Percentiles rank a stretch among this genome's conserved stretches.
phyloP scores from a whole-genome alignment of 2,329 filamentous ascomycete species.

The Ophiostoma pallidulum region DNA sequence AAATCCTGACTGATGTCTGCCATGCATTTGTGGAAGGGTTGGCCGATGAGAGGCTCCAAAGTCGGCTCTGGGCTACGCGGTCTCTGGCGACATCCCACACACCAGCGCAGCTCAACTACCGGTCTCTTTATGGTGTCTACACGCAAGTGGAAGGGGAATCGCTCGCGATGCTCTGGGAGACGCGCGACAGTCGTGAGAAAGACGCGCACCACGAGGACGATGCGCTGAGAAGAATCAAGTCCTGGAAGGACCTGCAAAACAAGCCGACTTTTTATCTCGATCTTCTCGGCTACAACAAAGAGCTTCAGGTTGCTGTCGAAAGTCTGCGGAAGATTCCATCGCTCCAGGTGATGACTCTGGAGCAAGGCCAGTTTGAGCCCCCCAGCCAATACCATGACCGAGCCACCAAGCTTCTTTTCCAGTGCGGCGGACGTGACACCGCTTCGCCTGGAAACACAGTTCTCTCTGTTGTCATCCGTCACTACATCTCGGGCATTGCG shows the following conservation, averaged over 20 bases:
- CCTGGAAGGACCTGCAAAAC: slow-evolving; percentile 38
- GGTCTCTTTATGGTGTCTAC: slow-evolving; percentile 44
- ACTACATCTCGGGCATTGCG: slow-evolving; percentile 46
- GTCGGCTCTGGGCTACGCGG: slow-evolving; percentile 35
- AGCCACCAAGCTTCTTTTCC: slow-evolving; percentile 29
- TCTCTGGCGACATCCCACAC: slow-evolving; percentile 34
- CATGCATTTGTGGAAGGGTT: slow-evolving; percentile 47
- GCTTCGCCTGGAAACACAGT: slow-evolving; percentile 17
- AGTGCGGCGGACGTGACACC: slow-evolving; percentile 24
- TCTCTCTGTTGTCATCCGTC: slow-evolving; percentile 25
- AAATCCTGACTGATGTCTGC: slow-evolving; percentile 42
- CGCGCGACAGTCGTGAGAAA: slow-evolving; percentile 26
- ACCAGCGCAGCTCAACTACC: slow-evolving; percentile 24
- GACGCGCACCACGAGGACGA: slow-evolving; percentile 28
- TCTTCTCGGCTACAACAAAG: slow-evolving; percentile 41
- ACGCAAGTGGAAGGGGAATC: slow-evolving; percentile 49
- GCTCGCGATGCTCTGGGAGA: slow-evolving; percentile 38
- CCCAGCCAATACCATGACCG: slow-evolving; percentile 40
- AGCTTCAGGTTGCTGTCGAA: slow-evolving; percentile 36
- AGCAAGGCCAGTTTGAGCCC: slow-evolving; percentile 45
- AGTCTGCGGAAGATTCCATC: slow-evolving; percentile 44
- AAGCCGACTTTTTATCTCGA: slow-evolving; percentile 34
- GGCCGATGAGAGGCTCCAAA: slow-evolving; percentile 34
- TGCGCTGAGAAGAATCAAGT: slow-evolving; percentile 28
- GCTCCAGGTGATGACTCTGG: slow-evolving; percentile 43